Conservation (phyloP, 2,329 filamentous ascomycete genomes). For the Plectosphaerella sp. region DNA sequence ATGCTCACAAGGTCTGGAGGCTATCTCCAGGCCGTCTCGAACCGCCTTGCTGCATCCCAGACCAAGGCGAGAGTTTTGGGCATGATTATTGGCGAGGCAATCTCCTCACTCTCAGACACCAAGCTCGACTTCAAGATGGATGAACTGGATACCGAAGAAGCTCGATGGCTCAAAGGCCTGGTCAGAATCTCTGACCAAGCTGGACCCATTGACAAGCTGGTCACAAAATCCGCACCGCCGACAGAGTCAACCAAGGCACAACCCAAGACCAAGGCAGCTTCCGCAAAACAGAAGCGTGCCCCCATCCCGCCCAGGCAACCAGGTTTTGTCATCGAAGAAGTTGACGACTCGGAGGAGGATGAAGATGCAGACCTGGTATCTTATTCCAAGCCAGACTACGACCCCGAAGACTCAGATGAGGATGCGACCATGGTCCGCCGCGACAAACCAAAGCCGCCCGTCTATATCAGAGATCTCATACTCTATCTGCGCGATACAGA, state of each 20-base stretch:
- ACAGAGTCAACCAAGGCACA: slow-evolving; percentile 9
- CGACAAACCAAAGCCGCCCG: slow-evolving; percentile 77
- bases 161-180: slow-evolving; percentile 68
- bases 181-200: slow-evolving; percentile 57
- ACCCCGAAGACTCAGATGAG: slow-evolving; percentile 87
- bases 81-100: slow-evolving; percentile 77
- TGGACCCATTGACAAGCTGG: slow-evolving; percentile 52
- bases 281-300: too few species aligned
- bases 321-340: slow-evolving; percentile 60
- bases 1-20: slow-evolving; percentile 65
- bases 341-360: slow-evolving; percentile 54
- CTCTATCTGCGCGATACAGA: slow-evolving; percentile 74
- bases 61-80: slow-evolving; percentile 74
- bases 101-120: slow-evolving; percentile 60
- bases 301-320: slow-evolving; percentile 22
- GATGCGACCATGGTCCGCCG: slow-evolving; percentile 83
- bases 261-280: slow-evolving; percentile 18
- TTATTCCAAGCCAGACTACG: slow-evolving; percentile 83
- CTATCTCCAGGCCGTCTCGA: slow-evolving; percentile 79
- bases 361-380: slow-evolving; percentile 67
- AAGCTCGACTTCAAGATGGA: slow-evolving; percentile 81
- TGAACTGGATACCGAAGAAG: slow-evolving; percentile 69
- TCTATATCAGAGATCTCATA: slow-evolving; percentile 87
- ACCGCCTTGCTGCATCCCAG: slow-evolving; percentile 75
- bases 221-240: slow-evolving; percentile 5